Evolutionary conservation across 345 rosid species (phyloP).

Genomic region (Salix exigua): DNA sequence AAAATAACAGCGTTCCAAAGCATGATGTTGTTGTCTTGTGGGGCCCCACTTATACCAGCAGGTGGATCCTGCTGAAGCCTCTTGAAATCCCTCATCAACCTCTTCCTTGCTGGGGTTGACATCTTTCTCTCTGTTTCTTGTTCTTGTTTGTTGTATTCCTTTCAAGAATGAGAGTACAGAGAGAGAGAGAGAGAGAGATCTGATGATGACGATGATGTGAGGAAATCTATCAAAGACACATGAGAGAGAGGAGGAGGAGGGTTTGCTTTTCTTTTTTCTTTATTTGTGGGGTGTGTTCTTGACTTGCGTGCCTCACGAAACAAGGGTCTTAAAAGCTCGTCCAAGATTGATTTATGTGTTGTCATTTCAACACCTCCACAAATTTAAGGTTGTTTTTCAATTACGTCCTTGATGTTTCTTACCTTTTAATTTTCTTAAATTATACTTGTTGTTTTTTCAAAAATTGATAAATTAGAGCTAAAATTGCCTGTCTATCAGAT

Average conservation of each 20-base stretch:
- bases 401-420: not conserved
- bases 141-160: not conserved
- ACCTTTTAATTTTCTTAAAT: not conserved
- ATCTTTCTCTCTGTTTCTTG: not conserved
- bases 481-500: not conserved
- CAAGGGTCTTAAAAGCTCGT: not conserved
- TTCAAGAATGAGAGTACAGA: not conserved
- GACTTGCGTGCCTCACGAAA: not conserved
- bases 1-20: slow-evolving; percentile 37
- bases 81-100: slow-evolving; percentile 38
- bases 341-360: not conserved
- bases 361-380: not conserved
- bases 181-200: not conserved
- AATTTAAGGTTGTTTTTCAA: not conserved
- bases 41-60: slow-evolving; percentile 34
- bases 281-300: not conserved
- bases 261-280: not conserved
- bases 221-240: not conserved
- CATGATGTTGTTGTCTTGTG: slow-evolving; percentile 32
- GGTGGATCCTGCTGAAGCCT: slow-evolving; percentile 40
- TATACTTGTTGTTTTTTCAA: not conserved
- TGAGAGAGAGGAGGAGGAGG: not conserved
- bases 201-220: not conserved
- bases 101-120: slow-evolving; percentile 36
- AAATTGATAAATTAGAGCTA: not conserved